Base-by-base conservation (phyloP, 2,329 filamentous ascomycete genomes). In the Xylariaceae sp. region DNA sequence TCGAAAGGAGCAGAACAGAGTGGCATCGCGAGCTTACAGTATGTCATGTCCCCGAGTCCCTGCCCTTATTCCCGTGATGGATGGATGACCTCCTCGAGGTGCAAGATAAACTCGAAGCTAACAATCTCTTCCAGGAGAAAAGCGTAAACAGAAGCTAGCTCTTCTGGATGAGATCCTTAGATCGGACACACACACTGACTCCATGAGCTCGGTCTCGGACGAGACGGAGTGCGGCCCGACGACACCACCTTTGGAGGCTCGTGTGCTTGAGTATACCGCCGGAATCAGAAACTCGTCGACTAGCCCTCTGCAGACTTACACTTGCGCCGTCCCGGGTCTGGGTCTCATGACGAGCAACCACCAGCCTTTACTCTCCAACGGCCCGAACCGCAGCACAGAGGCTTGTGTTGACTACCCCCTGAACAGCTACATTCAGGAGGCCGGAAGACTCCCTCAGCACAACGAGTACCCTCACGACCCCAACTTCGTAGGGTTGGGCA, bases 81-180 rank as follows among this genome's bases (percentile, higher is more conserved):
- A 35, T 45, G 10, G 23, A 30, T 4, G 23, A 30, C 23, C 23
- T 30, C 23, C 23, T 30, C 23, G 23, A 4, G 23, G 23, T 44
- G 9, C 34, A 23, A 7, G 35, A 13, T 5, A 10, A 34, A 51
- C 30, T 51, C 49, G n/a, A 8, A 55, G 60, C 65, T 69, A 58
- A 68, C 59, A 49, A 52, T 53, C 17, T 30, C 53, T 11, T 18
- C 15, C 45, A 78, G 76, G 76, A 45, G 74, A 77, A 63, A 77
- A 77, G 63, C 71, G 75, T 48, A 77, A 75, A 63, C 74, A 77
- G 64, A 78, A 75, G 63, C 68, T 78, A 42, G 75, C 74, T 8
- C 65, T 77, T 1, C 64, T 78, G 23, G 70, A 76, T 53, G 71
- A 75, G 44, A 66, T 78, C 17, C 65, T 77, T 5, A 72, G 72